Conservation (phyloP, 2,329 filamentous ascomycete genomes). For the Diaporthe citriasiana region DNA sequence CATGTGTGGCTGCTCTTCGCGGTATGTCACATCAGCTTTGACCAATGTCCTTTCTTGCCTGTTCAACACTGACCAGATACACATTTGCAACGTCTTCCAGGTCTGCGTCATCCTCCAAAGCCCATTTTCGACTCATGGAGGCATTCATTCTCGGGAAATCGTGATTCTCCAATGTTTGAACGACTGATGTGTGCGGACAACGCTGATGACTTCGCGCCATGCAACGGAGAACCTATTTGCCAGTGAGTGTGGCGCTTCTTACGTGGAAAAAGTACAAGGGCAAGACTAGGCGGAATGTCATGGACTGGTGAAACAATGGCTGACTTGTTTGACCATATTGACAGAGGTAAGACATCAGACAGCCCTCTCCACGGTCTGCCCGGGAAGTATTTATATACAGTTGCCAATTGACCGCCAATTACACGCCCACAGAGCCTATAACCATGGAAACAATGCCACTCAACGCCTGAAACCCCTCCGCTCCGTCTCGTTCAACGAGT, state of each 20-base stretch:
- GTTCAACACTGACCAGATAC: neutral
- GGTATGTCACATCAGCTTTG: too few species aligned
- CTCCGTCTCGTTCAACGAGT: constrained; percentile 24
- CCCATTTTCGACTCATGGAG: neutral
- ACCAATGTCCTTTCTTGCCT: neutral
- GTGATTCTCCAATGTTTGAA: neutral
- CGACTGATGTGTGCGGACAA: neutral
- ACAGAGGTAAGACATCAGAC: constrained; percentile 2
- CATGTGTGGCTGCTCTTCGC: neutral
- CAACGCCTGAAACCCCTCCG: constrained; percentile 2
- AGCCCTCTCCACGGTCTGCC: neutral
- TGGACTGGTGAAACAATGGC: neutral
- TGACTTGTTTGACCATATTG: constrained; percentile 7
- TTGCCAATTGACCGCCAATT: neutral
- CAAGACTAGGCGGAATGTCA: neutral
- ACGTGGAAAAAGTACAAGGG: neutral
- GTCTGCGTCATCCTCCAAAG: neutral
- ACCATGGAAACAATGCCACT: neutral
- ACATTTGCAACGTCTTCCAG: neutral
- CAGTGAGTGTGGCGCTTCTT: neutral
- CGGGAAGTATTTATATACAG: constrained; percentile 2
- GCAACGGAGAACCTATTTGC: neutral
- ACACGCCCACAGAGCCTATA: neutral
- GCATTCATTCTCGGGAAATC: too few species aligned
- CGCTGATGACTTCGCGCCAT: neutral